Evolutionary conservation across 2,329 filamentous ascomycete genomes (phyloP).

Genomic region (Hymenoscyphus infarciens): DNA sequence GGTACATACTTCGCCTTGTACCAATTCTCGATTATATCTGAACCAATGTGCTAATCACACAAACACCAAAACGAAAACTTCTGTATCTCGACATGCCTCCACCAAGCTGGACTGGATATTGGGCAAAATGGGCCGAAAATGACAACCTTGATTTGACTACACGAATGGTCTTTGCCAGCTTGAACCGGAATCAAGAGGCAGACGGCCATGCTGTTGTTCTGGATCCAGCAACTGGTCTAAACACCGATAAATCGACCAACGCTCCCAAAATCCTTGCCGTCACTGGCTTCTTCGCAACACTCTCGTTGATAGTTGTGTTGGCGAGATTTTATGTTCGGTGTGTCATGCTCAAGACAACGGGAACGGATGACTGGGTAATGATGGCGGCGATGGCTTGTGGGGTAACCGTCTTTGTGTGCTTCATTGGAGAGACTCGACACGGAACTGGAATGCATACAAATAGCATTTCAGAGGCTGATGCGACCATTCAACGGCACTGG

Average conservation of each 20-base stretch:
- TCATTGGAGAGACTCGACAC: constrained; percentile 39
- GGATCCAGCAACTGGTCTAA: constrained; percentile 6
- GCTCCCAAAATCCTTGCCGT: constrained; percentile 38
- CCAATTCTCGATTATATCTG: not conserved
- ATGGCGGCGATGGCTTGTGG: constrained; percentile 35
- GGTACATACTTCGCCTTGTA: no score
- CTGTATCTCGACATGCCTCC: not conserved
- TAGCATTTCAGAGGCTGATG: constrained; percentile 34
- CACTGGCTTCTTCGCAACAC: constrained; percentile 37
- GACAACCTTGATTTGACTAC: no score
- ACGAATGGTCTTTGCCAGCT: no score
- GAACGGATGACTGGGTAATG: constrained; percentile 46
- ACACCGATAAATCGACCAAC: constrained; percentile 33
- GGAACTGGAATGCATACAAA: constrained; percentile 43
- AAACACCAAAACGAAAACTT: not conserved
- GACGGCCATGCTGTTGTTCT: not conserved
- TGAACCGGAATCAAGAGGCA: not conserved
- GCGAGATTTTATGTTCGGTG: constrained; percentile 43
- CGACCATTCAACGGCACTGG: constrained; percentile 37
- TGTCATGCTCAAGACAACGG: constrained; percentile 43
- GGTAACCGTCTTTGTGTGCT: constrained; percentile 17
- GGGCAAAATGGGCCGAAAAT: no score
- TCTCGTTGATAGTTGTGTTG: constrained; percentile 37
- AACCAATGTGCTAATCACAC: not conserved
- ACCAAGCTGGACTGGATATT: not conserved